Conservation (phyloP, 2,329 filamentous ascomycete species). For the Clonostachys solani region DNA sequence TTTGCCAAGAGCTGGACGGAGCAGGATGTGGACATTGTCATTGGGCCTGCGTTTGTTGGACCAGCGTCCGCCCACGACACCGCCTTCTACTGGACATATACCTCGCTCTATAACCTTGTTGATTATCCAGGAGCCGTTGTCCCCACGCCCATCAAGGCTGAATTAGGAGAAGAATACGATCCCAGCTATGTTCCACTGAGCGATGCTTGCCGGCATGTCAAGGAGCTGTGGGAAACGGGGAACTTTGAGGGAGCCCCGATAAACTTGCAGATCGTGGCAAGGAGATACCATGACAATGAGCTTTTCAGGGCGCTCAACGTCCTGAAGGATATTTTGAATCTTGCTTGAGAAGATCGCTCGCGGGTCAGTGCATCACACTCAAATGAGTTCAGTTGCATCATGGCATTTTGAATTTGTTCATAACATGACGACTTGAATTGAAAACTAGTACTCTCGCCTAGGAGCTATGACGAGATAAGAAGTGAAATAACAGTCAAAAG, state of each 20-base stretch:
- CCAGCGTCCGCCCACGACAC: constrained; percentile 29
- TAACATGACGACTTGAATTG: no score
- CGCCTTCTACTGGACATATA: constrained; percentile 28
- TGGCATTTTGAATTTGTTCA: no score
- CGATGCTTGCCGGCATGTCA: constrained; percentile 19
- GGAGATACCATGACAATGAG: constrained; percentile 25
- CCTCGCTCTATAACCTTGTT: constrained; percentile 28
- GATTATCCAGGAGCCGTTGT: constrained; percentile 28
- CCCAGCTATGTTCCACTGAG: constrained; percentile 14
- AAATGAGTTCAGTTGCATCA: no score
- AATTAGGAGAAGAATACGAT: constrained; percentile 17
- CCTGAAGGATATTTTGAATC: constrained; percentile 7
- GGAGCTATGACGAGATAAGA: no score
- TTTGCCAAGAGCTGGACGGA: constrained; percentile 26
- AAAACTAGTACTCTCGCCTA: no score
- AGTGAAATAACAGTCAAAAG: no score
- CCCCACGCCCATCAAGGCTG: constrained; percentile 23
- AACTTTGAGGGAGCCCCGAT: constrained; percentile 27
- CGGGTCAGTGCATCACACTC: no score
- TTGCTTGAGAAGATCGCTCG: neutral
- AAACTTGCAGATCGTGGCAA: constrained; percentile 23
- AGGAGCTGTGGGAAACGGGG: constrained; percentile 20
- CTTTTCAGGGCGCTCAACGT: constrained; percentile 18
- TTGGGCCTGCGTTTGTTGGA: constrained; percentile 27
- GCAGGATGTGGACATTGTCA: constrained; percentile 29